Percentiles rank a stretch among this genome's conserved stretches.
These are phyloP conservation scores for Neonectria neomacrospora DNA, from an alignment of 2,329 filamentous ascomycete genomes.

Conservation along the genomic window DNA sequence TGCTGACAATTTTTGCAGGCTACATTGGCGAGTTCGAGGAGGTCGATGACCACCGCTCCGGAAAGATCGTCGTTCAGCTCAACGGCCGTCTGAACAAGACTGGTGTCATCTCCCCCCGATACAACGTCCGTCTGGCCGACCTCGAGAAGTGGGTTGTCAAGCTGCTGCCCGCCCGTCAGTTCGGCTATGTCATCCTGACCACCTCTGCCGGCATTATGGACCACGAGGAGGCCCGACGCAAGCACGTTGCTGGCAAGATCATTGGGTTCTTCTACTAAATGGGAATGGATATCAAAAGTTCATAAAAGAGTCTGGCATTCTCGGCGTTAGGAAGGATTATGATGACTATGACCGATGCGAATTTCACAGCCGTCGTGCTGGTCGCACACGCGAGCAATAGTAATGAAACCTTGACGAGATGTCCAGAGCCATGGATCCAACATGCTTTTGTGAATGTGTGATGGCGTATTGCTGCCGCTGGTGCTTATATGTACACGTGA, in stretches of 20 bases:
- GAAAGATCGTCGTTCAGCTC: constrained; percentile 99
- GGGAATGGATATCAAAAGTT: constrained; percentile 43
- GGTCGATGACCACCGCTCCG: constrained; percentile 98
- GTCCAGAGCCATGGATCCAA: constrained; percentile 34
- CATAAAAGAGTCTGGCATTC: constrained; percentile 45
- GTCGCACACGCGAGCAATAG: constrained; percentile 49
- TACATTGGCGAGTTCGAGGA: constrained; percentile 99
- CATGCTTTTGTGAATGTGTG: constrained; percentile 16
- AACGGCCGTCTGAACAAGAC: constrained; percentile 99
- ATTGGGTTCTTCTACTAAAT: constrained; percentile 98
- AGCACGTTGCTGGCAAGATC: constrained; percentile 99
- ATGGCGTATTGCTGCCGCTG: neutral
- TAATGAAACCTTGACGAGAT: constrained; percentile 50
- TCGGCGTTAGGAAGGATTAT: constrained; percentile 52
- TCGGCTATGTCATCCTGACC: constrained; percentile 99
- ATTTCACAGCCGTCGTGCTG: constrained; percentile 45
- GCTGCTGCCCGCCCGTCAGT: constrained; percentile 99
- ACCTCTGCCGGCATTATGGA: constrained; percentile 99
- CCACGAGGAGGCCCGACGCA: constrained; percentile 98
- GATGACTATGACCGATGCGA: constrained; percentile 53
- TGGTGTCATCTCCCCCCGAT: constrained; percentile 98
- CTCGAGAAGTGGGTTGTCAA: constrained; percentile 99
- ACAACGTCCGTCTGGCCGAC: constrained; percentile 98
- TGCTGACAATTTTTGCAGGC: constrained; percentile 72
- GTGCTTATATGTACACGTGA: neutral